These are phyloP conservation scores for Fusarium sp. DNA, from an alignment of 2,329 filamentous ascomycete genomes.

Conservation along the genomic window DNA sequence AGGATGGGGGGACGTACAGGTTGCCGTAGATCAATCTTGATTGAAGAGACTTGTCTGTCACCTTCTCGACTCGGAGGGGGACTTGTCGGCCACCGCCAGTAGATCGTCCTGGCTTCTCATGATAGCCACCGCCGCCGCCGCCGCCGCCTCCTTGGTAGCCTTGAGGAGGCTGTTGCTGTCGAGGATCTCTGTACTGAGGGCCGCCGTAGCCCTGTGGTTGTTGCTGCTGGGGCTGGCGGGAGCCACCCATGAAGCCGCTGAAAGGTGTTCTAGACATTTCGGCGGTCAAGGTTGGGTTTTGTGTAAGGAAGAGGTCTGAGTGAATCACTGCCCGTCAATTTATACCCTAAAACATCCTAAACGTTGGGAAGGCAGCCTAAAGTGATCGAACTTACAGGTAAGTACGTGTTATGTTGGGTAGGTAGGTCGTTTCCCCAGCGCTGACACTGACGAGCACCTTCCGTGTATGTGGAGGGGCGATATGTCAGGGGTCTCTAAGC, in stretches of 20 bases:
- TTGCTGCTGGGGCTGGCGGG: constrained; percentile 42
- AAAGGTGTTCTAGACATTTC: constrained; percentile 54
- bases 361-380: too few relatives aligned
- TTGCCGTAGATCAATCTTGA: constrained; percentile 75
- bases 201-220: constrained; percentile 57
- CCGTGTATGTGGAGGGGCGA: constrained; percentile 20
- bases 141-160: constrained; percentile 22
- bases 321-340: too few relatives aligned
- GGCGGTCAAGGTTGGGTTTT: not conserved
- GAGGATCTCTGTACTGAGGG: constrained; percentile 50
- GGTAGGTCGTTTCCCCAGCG: constrained; percentile 17
- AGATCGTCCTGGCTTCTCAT: constrained; percentile 50
- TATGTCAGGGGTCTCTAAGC: constrained; percentile 23
- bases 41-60: constrained; percentile 71
- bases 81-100: constrained; percentile 53
- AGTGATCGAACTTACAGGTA: constrained; percentile 14
- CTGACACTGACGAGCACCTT: constrained; percentile 19
- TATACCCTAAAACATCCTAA: too few relatives aligned
- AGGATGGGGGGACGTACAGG: constrained; percentile 64
- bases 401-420: constrained; percentile 24
- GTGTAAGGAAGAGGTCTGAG: not conserved
- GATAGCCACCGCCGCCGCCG: constrained; percentile 39
- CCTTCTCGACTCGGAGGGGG: constrained; percentile 61
- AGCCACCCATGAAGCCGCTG: constrained; percentile 47
- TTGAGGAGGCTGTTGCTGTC: constrained; percentile 40